phyloP scores from a whole-genome alignment of 345 rosid species.

The Dovyalis caffra region DNA sequence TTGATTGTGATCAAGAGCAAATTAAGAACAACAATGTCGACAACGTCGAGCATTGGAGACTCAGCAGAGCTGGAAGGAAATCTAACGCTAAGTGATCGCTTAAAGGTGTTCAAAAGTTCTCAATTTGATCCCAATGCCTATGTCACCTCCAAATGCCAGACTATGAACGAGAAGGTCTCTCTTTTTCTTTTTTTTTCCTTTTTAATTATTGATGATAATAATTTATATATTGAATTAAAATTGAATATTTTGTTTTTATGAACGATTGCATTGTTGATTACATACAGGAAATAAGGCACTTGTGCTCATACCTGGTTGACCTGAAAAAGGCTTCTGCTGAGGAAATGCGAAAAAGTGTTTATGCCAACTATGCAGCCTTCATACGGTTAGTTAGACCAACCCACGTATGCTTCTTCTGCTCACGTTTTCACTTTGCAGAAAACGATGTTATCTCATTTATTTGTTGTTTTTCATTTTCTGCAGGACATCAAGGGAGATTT shows the following conservation, averaged over 20 bases:
- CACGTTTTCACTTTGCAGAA: background rate
- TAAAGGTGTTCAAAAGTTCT: conserved; percentile 73
- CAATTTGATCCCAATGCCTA: conserved; percentile 64
- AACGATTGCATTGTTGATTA: background rate
- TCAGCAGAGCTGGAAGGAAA: conserved; percentile 61
- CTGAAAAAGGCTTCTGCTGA: conserved; percentile 93
- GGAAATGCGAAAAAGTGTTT: conserved; percentile 96
- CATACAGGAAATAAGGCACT: conserved; percentile 65
- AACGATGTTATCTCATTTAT: background rate
- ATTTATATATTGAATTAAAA: too few relatives aligned
- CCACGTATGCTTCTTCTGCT: background rate
- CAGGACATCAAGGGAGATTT: conserved; percentile 87
- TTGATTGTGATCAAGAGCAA: background rate
- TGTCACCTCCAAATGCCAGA: conserved; percentile 66
- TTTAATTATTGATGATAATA: too few relatives aligned
- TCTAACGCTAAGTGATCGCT: conserved; percentile 68
- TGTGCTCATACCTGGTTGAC: conserved; percentile 58
- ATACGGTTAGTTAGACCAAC: conserved; percentile 43
- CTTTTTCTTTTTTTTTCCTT: background rate
- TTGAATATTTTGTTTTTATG: too few relatives aligned
- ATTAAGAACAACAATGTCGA: conserved; percentile 22
- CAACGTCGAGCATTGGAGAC: conserved; percentile 57
- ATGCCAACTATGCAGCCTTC: conserved; percentile 87
- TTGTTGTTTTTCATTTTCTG: conserved; percentile 4
- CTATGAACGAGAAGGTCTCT: conserved; percentile 79